A percentile compares a stretch with the other conserved stretches of the same genome.
Evolutionary conservation across 1,284 basidiomycete genomes (phyloP).

Genomic region (Singerocomus inundabilis): DNA sequence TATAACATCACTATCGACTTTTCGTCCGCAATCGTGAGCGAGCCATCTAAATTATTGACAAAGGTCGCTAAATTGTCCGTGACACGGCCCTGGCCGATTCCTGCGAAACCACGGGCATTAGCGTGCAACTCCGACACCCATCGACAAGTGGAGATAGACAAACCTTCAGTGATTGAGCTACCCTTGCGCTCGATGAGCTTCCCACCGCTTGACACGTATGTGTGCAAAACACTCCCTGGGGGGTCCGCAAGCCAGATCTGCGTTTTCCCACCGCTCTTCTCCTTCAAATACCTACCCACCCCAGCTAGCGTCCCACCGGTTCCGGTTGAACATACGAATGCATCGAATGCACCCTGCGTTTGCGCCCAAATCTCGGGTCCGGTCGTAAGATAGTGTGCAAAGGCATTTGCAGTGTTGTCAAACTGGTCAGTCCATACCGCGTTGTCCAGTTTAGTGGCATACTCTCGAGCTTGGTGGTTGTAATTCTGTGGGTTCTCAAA

Average conservation of each 20-base stretch:
- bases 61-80: constrained; percentile 93
- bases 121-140: constrained; percentile 3
- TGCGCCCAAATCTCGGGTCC: constrained; percentile 98
- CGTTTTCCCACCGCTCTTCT: constrained; percentile 77
- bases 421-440: constrained; percentile 99
- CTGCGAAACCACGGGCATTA: constrained; percentile 38
- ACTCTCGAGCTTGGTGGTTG: constrained; percentile 96
- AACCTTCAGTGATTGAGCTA: constrained; percentile 96
- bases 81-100: constrained; percentile 96
- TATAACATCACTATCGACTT: constrained; percentile 95
- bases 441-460: constrained; percentile 81
- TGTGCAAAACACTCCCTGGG: constrained; percentile 90
- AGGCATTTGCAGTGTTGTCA: constrained; percentile 90
- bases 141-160: constrained; percentile 7
- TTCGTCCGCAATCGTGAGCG: constrained; percentile 85
- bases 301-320: constrained; percentile 97
- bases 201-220: constrained; percentile 82
- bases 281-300: constrained; percentile 81
- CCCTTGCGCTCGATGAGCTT: constrained; percentile 79
- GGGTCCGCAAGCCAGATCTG: constrained; percentile 97
- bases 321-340: constrained; percentile 91
- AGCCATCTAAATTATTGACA: constrained; percentile 77
- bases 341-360: constrained; percentile 79
- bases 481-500: constrained; percentile 97
- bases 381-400: constrained; percentile 87